Evolutionary conservation across 768 basidiomycete genomes (phyloP), one percentile per base, ranked within the genome.

Genomic region (Lentinula guzmanii): DNA sequence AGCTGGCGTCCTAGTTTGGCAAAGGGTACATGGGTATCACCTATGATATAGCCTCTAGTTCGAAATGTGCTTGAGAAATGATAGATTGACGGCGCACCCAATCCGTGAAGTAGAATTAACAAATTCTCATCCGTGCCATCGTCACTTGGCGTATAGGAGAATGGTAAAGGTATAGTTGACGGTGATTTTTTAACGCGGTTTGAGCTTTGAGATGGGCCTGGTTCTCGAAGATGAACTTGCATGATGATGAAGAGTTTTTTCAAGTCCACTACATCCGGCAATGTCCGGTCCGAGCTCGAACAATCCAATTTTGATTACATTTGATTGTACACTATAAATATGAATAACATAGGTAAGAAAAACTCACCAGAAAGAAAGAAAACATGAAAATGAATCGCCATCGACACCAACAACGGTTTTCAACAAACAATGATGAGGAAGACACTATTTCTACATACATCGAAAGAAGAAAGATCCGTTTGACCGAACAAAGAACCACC

Each of bases 121-220:
- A 95, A 73, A 71, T 95, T 95, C 70, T 92, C 89, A 66, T 95
- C 92, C 8, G 85, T 88, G 48, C 91, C 91, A 70, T 95, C 91
- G 62, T 86, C 80, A 63, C 91, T 93, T 13, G 91, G 78, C 5
- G 75, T 63, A 71, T 95, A 96, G 2, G 75, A 76, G 71, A 89
- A 91, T 18, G 82, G 81, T 16, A 83, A 78, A 1, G 82, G 75
- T 48, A 89, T 77, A 16, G 69, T 70, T 13, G 75, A 70, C 5
- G 89, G 89, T 1, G 74, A 59, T 2, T 76, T 77, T 71, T 90
- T 90, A 41, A 72, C 69, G 42, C 70, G 74, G 5, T 77, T 74
- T 21, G 68, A 64, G 18, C 68, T 57, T 0, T 64, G 52, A 9
- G 67, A 43, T 33, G 66, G 62, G n/a, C 54, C 45, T 2, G 67